Evolutionary conservation across 2,329 filamentous ascomycete species (phyloP).

Genomic region (Diaporthe sp.): DNA sequence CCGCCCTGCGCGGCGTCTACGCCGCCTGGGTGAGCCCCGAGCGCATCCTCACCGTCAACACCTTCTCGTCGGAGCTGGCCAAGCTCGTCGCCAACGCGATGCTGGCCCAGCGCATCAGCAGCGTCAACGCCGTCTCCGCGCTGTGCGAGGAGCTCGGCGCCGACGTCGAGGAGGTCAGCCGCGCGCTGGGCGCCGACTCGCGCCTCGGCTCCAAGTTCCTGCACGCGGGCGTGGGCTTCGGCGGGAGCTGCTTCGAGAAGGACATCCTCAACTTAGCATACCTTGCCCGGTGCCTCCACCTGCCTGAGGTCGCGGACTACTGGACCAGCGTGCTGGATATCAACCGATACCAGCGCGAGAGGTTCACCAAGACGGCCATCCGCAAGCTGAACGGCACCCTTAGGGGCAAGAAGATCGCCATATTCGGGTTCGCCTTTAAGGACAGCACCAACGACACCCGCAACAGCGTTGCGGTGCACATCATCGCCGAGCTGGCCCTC

Average conservation of each 20-base stretch:
- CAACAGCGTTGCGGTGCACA: slow-evolving; percentile 65
- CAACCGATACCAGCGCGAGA: slow-evolving; percentile 69
- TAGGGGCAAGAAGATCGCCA: slow-evolving; percentile 65
- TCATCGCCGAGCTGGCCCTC: slow-evolving; percentile 63
- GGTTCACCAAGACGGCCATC: slow-evolving; percentile 67
- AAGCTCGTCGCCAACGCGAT: slow-evolving; percentile 75
- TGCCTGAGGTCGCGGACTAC: slow-evolving; percentile 70
- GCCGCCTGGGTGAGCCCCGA: slow-evolving; percentile 65
- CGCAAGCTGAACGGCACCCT: slow-evolving; percentile 66
- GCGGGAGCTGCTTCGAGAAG: slow-evolving; percentile 75
- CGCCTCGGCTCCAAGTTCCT: slow-evolving; percentile 70
- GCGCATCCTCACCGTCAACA: slow-evolving; percentile 68
- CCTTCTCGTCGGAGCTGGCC: slow-evolving; percentile 72
- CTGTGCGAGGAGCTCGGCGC: slow-evolving; percentile 72
- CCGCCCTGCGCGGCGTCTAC: slow-evolving; percentile 65
- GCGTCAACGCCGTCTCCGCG: slow-evolving; percentile 72
- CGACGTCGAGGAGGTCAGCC: slow-evolving; percentile 68
- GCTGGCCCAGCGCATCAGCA: slow-evolving; percentile 74
- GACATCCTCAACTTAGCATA: slow-evolving; percentile 71
- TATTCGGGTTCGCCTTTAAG: slow-evolving; percentile 74
- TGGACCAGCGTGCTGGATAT: slow-evolving; percentile 70
- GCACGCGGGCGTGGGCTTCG: slow-evolving; percentile 71
- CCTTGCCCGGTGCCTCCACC: slow-evolving; percentile 66
- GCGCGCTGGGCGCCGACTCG: slow-evolving; percentile 66
- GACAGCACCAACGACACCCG: slow-evolving; percentile 71